These are phyloP conservation scores for Akanthomyces lecanii DNA, from an alignment of 2,329 filamentous ascomycete genomes.

Conservation along the genomic window DNA sequence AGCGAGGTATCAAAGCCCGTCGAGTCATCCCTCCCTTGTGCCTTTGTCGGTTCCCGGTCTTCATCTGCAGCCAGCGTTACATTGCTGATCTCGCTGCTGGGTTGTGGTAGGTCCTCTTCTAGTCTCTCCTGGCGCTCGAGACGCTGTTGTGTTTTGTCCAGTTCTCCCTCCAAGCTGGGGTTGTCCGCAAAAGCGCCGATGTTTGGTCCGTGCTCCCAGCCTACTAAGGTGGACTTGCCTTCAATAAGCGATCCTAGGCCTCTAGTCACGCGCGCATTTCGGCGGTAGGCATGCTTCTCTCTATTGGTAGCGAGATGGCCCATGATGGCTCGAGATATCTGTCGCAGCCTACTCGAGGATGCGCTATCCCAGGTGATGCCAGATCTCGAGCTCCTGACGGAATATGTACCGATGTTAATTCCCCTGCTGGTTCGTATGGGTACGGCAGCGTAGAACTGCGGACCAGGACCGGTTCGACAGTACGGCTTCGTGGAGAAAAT, in stretches of 20 bases:
- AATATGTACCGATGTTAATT: conserved; percentile 40
- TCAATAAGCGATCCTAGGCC: conserved; percentile 36
- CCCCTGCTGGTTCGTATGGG: conserved; percentile 37
- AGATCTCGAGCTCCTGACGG: conserved; percentile 25
- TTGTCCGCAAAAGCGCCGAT: conserved; percentile 14
- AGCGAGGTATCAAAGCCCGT: too few relatives aligned
- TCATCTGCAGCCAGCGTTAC: too few relatives aligned
- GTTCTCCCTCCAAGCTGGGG: conserved; percentile 17
- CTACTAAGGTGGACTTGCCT: conserved; percentile 27
- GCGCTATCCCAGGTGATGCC: conserved; percentile 24
- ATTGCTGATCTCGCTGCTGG: too few relatives aligned
- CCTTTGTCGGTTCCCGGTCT: too few relatives aligned
- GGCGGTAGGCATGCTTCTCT: conserved; percentile 24
- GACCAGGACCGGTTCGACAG: conserved; percentile 21
- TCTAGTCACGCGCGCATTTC: conserved; percentile 34
- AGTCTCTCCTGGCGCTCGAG: background rate
- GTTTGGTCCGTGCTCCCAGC: conserved; percentile 20
- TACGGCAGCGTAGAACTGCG: conserved; percentile 37
- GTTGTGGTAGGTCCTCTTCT: background rate
- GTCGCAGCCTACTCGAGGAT: conserved; percentile 25
- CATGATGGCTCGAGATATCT: conserved; percentile 31
- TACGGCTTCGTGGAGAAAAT: conserved; percentile 21
- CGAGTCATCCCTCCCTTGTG: too few relatives aligned
- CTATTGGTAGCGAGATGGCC: conserved; percentile 33
- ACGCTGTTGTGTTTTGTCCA: conserved; percentile 21